Conservation (phyloP, 2,329 filamentous ascomycete species). For the Diaporthe citri region DNA sequence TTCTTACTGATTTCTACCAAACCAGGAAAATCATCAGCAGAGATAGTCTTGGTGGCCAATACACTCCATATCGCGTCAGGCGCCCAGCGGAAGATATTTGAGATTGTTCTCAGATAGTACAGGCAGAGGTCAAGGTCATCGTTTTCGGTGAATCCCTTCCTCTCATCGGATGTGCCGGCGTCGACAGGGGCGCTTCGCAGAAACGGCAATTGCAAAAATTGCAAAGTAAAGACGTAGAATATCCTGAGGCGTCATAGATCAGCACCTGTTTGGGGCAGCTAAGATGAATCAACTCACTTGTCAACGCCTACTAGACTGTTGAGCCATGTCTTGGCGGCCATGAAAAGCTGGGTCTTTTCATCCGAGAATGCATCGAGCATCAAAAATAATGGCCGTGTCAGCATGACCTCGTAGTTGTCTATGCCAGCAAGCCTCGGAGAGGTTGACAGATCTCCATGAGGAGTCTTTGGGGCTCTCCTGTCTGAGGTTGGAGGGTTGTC, state of each 20-base stretch:
- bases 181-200: constrained; percentile 52
- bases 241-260: constrained; percentile 58
- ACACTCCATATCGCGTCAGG: constrained; percentile 78
- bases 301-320: constrained; percentile 74
- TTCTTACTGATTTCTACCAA: constrained; percentile 66
- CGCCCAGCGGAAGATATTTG: constrained; percentile 77
- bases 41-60: constrained; percentile 72
- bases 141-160: constrained; percentile 59
- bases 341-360: constrained; percentile 79
- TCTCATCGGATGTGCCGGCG: constrained; percentile 45
- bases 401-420: constrained; percentile 77
- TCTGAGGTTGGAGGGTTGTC: constrained; percentile 64
- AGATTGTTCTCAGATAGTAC: constrained; percentile 82
- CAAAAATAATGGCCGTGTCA: constrained; percentile 84
- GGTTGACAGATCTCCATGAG: constrained; percentile 51
- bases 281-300: constrained; percentile 59
- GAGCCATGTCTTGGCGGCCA: constrained; percentile 85
- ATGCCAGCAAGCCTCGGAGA: constrained; percentile 63
- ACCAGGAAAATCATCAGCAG: constrained; percentile 59
- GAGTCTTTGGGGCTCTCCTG: constrained; percentile 62
- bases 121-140: constrained; percentile 82
- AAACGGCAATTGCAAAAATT: constrained; percentile 68
- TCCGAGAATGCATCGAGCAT: constrained; percentile 83
- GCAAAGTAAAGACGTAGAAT: constrained; percentile 71
- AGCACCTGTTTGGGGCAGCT: constrained; percentile 6